Evolutionary conservation across 495 filamentous ascomycete species (phyloP).

Genomic region (Neurospora intermedia): DNA sequence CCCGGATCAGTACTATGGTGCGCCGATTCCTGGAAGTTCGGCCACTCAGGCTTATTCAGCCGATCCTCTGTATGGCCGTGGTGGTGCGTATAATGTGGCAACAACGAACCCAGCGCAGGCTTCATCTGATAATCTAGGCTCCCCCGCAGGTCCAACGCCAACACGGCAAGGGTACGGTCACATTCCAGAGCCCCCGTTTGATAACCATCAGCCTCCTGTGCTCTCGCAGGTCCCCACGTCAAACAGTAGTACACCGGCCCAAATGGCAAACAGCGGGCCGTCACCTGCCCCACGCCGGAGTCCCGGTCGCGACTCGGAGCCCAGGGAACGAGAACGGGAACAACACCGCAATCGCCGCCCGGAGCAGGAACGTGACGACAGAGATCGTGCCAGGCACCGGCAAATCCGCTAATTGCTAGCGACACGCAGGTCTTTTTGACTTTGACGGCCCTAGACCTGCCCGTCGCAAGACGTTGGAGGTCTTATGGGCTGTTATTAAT

Average conservation of each 20-base stretch:
- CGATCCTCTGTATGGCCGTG: slow-evolving; percentile 43
- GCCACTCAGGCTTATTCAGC: slow-evolving; percentile 26
- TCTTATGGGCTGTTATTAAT: slow-evolving; percentile 12
- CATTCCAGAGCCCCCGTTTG: slow-evolving; percentile 20
- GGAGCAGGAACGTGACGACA: slow-evolving; percentile 20
- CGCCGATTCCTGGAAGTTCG: slow-evolving; percentile 19
- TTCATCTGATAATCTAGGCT: slow-evolving; percentile 43
- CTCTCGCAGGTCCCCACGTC: slow-evolving; percentile 10
- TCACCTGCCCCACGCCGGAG: slow-evolving; percentile 26
- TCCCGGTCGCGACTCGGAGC: slow-evolving; percentile 29
- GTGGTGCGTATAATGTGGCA: slow-evolving; percentile 30
- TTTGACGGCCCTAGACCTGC: slow-evolving; percentile 3
- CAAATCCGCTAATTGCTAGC: slow-evolving; percentile 14
- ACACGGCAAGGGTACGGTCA: slow-evolving; percentile 26
- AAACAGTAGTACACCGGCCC: slow-evolving; percentile 15
- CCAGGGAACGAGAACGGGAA: slow-evolving; percentile 22
- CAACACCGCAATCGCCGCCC: slow-evolving; percentile 10
- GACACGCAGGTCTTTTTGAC: slow-evolving; percentile 6
- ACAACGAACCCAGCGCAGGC: slow-evolving; percentile 17
- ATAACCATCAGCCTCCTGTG: slow-evolving; percentile 13
- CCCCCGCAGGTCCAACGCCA: slow-evolving; percentile 36
- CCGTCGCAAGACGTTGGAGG: slow-evolving; percentile 3
- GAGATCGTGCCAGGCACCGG: slow-evolving; percentile 19
- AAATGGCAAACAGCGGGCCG: slow-evolving; percentile 23
- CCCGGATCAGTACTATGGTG: slow-evolving; percentile 22